phyloP scores from a whole-genome alignment of 148 eudicot species.

The Rhododendron williamsianum region DNA sequence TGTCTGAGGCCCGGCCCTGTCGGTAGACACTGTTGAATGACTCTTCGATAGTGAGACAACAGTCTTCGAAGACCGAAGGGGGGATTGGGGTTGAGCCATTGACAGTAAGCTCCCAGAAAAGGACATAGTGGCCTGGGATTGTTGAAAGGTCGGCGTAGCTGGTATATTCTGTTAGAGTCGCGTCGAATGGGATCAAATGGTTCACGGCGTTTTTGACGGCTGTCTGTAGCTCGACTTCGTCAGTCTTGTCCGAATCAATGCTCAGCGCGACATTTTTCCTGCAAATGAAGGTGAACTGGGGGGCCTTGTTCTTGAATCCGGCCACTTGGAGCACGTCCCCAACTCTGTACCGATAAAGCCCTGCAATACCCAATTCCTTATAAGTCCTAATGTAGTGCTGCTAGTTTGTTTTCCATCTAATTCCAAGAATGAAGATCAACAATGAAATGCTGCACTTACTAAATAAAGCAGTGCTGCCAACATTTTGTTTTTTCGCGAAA shows the following conservation, averaged over 20 bases:
- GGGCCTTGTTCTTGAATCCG: slow-evolving; percentile 79
- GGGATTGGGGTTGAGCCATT: slow-evolving; percentile 40
- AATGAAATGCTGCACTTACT: too few relatives aligned
- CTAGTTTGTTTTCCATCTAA: too few relatives aligned
- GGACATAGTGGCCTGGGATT: slow-evolving; percentile 72
- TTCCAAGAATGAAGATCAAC: too few relatives aligned
- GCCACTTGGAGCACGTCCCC: slow-evolving; percentile 67
- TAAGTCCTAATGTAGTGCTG: not conserved
- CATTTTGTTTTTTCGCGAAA: not conserved
- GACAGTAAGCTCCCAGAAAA: slow-evolving; percentile 57
- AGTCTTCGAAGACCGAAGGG: slow-evolving; percentile 59
- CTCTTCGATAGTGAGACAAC: slow-evolving; percentile 64
- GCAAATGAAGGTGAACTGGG: slow-evolving; percentile 70
- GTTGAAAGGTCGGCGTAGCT: slow-evolving; percentile 56
- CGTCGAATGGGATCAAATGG: slow-evolving; percentile 47
- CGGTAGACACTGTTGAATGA: slow-evolving; percentile 68
- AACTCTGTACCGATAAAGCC: slow-evolving; percentile 65
- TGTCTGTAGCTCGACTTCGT: slow-evolving; percentile 66
- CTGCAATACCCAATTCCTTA: slow-evolving; percentile 23
- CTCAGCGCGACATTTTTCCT: slow-evolving; percentile 65
- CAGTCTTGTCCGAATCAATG: slow-evolving; percentile 78
- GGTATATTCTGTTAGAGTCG: slow-evolving; percentile 56
- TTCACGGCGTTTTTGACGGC: slow-evolving; percentile 46
- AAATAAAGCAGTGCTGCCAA: not conserved
- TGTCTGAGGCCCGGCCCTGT: slow-evolving; percentile 67